Base-by-base conservation (phyloP, 768 basidiomycete species). In the Fomitopsis serialis region DNA sequence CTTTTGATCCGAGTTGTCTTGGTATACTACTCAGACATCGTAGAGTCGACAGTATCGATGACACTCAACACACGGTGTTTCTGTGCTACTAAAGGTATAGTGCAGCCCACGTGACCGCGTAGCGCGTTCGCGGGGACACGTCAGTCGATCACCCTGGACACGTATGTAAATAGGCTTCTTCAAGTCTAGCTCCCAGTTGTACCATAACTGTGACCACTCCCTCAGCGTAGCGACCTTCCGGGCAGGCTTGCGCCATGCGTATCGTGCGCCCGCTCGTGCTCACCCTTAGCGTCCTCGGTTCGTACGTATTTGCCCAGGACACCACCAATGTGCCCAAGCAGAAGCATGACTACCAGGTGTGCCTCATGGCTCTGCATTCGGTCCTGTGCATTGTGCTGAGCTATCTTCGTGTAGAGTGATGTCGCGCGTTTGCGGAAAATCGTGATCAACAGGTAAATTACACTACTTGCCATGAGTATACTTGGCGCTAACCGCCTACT, bases 391-490 rank as follows among this genome's bases (percentile, higher is more conserved):
- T 23, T 48, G 25, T 15, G 4, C 42, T 25, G 8, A 42, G 9
- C 36, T 45, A 25, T 42, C 29, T 17, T 51, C 27, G 9, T 56
- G 1, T 63, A 95, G 93, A 95, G 93, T 61, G 94, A 96, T 70
- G 92, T 97, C 54, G 81, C 92, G 36, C 89, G 95, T 63, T 78
- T 98, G 60, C 82, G 95, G 54, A 92, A 89, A 64, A 92, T 96
- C 57, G 93, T 97, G 58, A 91, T 96, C 63, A 90, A 95, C 73
- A 90, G 87, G 85, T 80, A 43, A 56, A 58, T 61, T 48, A 22
- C 27, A 47, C 13, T n/a, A n/a, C 29, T 7, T 24, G 34, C 37
- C 43, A 15, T 2, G 25, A 22, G 11, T n/a, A 17, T 32, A 24
- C 43, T 40, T 19, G 8, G 6, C 45, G 15, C 9, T 52, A 8